These are phyloP conservation scores for Houttuynia cordata DNA, from an alignment of 164 flowering plant species.

Conservation along the genomic window DNA sequence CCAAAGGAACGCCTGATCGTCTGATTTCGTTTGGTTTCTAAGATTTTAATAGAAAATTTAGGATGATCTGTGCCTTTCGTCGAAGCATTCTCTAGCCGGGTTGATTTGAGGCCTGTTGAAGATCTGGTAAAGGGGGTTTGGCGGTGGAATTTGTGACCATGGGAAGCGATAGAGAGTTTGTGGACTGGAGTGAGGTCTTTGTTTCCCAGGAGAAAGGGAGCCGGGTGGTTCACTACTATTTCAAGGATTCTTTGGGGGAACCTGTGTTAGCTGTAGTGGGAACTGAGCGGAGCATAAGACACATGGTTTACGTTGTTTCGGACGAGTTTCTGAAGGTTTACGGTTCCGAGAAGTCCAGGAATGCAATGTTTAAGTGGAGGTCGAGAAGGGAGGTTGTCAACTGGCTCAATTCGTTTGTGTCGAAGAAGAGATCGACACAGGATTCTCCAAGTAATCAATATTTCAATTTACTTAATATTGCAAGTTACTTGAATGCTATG, in stretches of 20 bases:
- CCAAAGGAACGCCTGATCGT: too few species aligned
- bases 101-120: too few species aligned
- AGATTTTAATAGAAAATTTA: too few species aligned
- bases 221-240: constrained; percentile 82
- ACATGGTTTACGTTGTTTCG: constrained; percentile 91
- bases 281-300: constrained; percentile 97
- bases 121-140: neutral
- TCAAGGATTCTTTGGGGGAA: constrained; percentile 79
- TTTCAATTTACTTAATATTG: neutral
- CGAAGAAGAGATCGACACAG: constrained; percentile 45
- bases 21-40: too few species aligned
- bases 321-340: constrained; percentile 60
- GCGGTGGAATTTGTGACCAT: neutral
- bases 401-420: constrained; percentile 92
- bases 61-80: too few species aligned
- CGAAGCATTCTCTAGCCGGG: too few species aligned
- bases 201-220: constrained; percentile 86
- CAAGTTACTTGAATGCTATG: too few species aligned
- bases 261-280: constrained; percentile 89
- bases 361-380: constrained; percentile 83
- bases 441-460: constrained; percentile 34
- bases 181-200: constrained; percentile 94
- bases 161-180: constrained; percentile 31
- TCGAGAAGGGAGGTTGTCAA: constrained; percentile 98
- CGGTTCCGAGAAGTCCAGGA: constrained; percentile 45